Conservation (phyloP, 164 flowering plant genomes). For the Vitis rupestris region DNA sequence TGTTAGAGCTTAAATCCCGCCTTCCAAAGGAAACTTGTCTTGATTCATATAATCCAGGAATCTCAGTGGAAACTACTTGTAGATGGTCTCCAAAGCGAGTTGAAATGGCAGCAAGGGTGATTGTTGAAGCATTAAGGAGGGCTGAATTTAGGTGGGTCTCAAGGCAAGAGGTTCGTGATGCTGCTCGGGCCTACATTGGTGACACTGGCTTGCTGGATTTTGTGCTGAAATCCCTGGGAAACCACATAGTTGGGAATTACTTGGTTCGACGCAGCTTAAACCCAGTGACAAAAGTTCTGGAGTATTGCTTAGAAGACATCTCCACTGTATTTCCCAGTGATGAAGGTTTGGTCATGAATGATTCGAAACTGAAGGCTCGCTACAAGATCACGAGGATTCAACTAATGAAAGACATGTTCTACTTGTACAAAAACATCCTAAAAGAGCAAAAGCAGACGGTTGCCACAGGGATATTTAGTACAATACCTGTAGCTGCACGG, state of each 20-base stretch:
- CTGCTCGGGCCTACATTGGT: constrained; percentile 82
- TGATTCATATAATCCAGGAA: constrained; percentile 21
- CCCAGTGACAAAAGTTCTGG: constrained; percentile 92
- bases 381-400: constrained; percentile 47
- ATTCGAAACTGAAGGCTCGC: constrained; percentile 21
- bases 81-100: constrained; percentile 91
- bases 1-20: constrained; percentile 58
- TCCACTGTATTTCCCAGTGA: constrained; percentile 33
- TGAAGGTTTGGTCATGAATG: constrained; percentile 18
- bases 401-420: constrained; percentile 58
- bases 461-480: constrained; percentile 24
- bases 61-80: constrained; percentile 47
- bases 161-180: constrained; percentile 90
- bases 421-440: constrained; percentile 57
- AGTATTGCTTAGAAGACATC: constrained; percentile 80
- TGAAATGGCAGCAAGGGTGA: constrained; percentile 81
- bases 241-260: constrained; percentile 78
- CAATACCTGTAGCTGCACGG: constrained; percentile 52
- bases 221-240: constrained; percentile 87
- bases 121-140: constrained; percentile 70
- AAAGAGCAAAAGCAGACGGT: constrained; percentile 32
- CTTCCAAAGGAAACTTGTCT: constrained; percentile 43
- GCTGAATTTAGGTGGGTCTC: constrained; percentile 79
- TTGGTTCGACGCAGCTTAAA: constrained; percentile 79
- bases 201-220: constrained; percentile 92